A percentile compares a stretch with the other conserved stretches of the same genome.
Conservation (phyloP, 1,284 basidiomycete genomes). For the Porodaedalea pini region DNA sequence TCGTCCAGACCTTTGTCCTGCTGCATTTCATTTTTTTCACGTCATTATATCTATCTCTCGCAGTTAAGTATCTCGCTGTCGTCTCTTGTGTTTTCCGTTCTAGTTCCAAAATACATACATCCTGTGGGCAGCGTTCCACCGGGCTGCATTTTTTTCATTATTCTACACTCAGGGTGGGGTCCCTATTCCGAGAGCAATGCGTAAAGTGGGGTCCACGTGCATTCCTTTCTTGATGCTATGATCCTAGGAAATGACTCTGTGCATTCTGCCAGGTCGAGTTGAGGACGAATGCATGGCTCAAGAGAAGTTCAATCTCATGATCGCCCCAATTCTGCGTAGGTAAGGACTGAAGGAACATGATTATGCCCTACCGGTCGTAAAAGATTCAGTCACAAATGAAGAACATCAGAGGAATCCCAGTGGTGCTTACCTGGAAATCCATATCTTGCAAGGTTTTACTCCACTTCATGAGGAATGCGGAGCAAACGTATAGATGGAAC, state of each 20-base stretch:
- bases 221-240: background rate
- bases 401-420: background rate
- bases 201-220: too few relatives aligned
- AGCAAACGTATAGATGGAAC: conserved; percentile 95
- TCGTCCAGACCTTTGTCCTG: background rate
- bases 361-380: conserved; percentile 71
- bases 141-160: background rate
- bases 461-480: conserved; percentile 91
- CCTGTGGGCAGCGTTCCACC: background rate
- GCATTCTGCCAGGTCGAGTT: conserved; percentile 93
- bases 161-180: background rate
- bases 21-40: background rate
- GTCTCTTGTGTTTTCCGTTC: conserved; percentile 1
- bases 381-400: too few relatives aligned
- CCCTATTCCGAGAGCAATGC: background rate
- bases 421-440: conserved; percentile 86
- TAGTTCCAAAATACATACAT: too few relatives aligned
- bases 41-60: background rate
- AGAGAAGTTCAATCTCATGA: conserved; percentile 90
- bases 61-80: background rate
- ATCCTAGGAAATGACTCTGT: conserved; percentile 78
- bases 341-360: conserved; percentile 97
- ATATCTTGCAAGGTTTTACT: conserved; percentile 86
- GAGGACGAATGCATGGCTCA: conserved; percentile 94
- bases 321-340: conserved; percentile 96